Evolutionary conservation across 2,329 filamentous ascomycete genomes (phyloP).

Genomic region (Coniosporium tulheliwenetii): DNA sequence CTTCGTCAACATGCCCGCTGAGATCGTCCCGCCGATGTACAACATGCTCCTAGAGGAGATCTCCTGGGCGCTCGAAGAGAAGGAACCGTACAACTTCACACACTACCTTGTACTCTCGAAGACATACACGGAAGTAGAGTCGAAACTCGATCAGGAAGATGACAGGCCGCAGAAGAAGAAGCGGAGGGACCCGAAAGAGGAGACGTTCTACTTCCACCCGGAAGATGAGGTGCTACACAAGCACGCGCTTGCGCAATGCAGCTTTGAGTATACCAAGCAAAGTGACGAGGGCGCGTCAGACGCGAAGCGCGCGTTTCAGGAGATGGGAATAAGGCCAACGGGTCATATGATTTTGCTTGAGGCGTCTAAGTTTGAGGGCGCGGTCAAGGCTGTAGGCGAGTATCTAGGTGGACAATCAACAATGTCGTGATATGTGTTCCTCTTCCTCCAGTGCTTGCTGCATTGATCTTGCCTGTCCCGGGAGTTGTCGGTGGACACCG

Average conservation of each 20-base stretch:
- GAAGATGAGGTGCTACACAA: conserved; percentile 83
- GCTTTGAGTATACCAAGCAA: conserved; percentile 65
- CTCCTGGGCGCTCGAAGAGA: conserved; percentile 70
- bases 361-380: conserved; percentile 55
- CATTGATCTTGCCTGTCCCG: too few relatives aligned
- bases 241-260: conserved; percentile 53
- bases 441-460: too few relatives aligned
- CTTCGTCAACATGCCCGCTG: conserved; percentile 90
- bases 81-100: conserved; percentile 82
- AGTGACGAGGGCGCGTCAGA: conserved; percentile 66
- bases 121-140: conserved; percentile 80
- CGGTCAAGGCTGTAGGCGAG: conserved; percentile 60
- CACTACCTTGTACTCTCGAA: conserved; percentile 88
- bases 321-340: conserved; percentile 71
- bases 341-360: conserved; percentile 83
- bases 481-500: too few relatives aligned
- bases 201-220: conserved; percentile 81
- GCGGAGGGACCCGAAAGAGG: conserved; percentile 37
- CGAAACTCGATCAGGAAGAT: conserved; percentile 55
- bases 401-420: conserved; percentile 38
- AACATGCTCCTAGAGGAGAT: conserved; percentile 88
- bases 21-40: conserved; percentile 89
- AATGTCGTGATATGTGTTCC: too few relatives aligned
- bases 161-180: conserved; percentile 48
- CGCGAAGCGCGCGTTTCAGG: conserved; percentile 87